Evolutionary conservation across 164 flowering plant species (phyloP).

Genomic region (Annona squamosa): DNA sequence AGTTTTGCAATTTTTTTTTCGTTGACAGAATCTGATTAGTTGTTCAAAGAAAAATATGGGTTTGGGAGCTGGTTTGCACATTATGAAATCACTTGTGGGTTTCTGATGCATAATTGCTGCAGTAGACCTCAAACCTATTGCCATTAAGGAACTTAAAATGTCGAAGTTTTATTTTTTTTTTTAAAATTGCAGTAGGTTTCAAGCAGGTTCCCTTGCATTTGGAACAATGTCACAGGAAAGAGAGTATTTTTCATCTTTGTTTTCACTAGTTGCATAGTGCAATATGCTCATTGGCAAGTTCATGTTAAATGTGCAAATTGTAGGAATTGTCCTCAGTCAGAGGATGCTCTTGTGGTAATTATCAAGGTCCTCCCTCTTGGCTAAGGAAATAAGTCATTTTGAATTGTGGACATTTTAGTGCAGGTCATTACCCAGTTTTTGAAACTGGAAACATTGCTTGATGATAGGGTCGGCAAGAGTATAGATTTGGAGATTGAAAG

Average conservation of each 20-base stretch:
- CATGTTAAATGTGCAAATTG: background rate
- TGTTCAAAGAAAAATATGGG: background rate
- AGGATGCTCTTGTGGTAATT: background rate
- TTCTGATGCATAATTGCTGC: no score
- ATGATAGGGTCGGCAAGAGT: constrained; percentile 59
- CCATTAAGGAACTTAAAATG: no score
- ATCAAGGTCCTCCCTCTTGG: background rate
- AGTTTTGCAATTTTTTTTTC: no score
- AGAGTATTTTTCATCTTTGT: background rate
- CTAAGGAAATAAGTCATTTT: constrained; percentile 1
- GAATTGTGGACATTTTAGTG: constrained; percentile 17
- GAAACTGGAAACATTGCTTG: constrained; percentile 75
- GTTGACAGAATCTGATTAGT: background rate
- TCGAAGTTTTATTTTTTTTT: no score
- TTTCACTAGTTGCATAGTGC: background rate
- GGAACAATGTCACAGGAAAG: no score
- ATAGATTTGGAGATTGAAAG: constrained; percentile 73
- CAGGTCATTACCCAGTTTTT: constrained; percentile 95
- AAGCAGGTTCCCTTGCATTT: no score
- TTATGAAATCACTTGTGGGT: no score
- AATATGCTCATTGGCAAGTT: background rate
- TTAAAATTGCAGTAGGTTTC: no score
- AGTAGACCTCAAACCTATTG: no score
- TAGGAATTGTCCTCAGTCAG: background rate
- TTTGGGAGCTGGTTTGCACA: background rate